A percentile compares a stretch with the other conserved stretches of the same genome.
These are phyloP conservation scores for Begonia fuchsioides DNA, from an alignment of 306 rosid species.

Conservation along the genomic window DNA sequence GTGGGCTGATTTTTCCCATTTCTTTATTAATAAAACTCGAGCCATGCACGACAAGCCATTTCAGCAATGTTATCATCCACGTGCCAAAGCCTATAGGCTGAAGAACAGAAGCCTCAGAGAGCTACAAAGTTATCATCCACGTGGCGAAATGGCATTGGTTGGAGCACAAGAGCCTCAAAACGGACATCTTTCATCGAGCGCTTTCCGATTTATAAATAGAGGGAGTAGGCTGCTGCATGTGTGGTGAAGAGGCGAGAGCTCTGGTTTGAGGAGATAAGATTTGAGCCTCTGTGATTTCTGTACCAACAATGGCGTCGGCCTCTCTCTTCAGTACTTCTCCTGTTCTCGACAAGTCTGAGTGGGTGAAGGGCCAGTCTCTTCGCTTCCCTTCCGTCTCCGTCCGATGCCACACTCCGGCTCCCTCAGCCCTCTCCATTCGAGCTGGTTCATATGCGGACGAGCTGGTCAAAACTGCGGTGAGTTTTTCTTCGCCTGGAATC, in stretches of 20 bases:
- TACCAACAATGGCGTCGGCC: constrained; percentile 49
- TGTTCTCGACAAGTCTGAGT: constrained; percentile 79
- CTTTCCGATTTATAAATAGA: constrained; percentile 34
- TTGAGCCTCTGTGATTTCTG: not conserved
- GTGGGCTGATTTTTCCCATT: too few relatives aligned
- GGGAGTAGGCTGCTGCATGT: constrained; percentile 21
- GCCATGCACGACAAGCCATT: not conserved
- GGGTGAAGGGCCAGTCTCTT: constrained; percentile 72
- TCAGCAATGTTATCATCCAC: constrained; percentile 55
- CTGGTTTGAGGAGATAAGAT: constrained; percentile 58
- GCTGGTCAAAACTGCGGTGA: constrained; percentile 89
- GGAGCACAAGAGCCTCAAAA: constrained; percentile 52
- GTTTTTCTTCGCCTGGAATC: not conserved
- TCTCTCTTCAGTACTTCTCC: constrained; percentile 70
- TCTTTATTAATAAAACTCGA: too few relatives aligned
- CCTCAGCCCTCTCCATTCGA: constrained; percentile 44
- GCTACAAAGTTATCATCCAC: constrained; percentile 56
- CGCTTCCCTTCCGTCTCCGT: constrained; percentile 49
- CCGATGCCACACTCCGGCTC: constrained; percentile 39
- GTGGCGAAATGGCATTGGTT: constrained; percentile 25
- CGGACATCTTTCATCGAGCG: constrained; percentile 33
- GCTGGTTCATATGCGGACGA: constrained; percentile 83
- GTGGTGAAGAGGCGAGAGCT: constrained; percentile 54
- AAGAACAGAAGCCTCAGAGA: constrained; percentile 47
- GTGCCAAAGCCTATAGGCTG: constrained; percentile 26